phyloP scores from a whole-genome alignment of 2,329 filamentous ascomycete species.

The Epichloe scottii region DNA sequence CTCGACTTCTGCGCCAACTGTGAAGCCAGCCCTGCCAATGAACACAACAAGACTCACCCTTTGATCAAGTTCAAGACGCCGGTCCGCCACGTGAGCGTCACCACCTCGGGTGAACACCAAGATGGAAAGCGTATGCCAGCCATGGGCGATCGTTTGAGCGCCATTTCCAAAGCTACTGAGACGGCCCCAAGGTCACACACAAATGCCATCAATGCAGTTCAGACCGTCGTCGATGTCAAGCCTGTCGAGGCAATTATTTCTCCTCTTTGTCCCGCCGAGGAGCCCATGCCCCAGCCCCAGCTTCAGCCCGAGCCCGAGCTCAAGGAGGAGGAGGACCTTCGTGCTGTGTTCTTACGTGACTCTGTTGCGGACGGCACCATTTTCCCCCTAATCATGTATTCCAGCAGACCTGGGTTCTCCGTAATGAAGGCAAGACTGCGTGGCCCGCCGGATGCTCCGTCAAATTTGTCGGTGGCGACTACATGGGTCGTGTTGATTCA shows the following conservation, averaged over 20 bases:
- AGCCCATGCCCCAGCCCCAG: constrained; percentile 3
- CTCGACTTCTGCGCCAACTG: constrained; percentile 91
- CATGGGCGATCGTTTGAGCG: constrained; percentile 52
- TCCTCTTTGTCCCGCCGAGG: constrained; percentile 1
- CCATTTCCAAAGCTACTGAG: constrained; percentile 39
- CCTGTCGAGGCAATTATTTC: constrained; percentile 35
- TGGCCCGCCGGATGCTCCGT: constrained; percentile 90
- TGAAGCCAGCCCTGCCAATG: constrained; percentile 74
- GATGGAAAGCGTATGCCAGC: constrained; percentile 50
- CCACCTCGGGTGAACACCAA: constrained; percentile 66
- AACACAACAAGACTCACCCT: constrained; percentile 91
- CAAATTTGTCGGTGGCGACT: constrained; percentile 85
- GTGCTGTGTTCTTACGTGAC: constrained; percentile 62
- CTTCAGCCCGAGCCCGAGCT: constrained; percentile 9
- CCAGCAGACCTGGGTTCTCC: constrained; percentile 81
- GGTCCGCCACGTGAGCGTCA: constrained; percentile 76
- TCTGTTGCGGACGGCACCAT: constrained; percentile 66
- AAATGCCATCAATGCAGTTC: constrained; percentile 40
- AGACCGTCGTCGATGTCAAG: constrained; percentile 62
- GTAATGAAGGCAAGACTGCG: constrained; percentile 62
- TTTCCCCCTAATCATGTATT: constrained; percentile 62
- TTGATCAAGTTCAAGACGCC: constrained; percentile 95
- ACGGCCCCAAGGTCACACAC: constrained; percentile 28
- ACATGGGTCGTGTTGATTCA: constrained; percentile 86
- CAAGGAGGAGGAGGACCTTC: constrained; percentile 20